A percentile compares a stretch with the other conserved stretches of the same genome.
These are phyloP conservation scores for Aspergillus sergii DNA, from an alignment of 2,329 filamentous ascomycete species.

Conservation along the genomic window DNA sequence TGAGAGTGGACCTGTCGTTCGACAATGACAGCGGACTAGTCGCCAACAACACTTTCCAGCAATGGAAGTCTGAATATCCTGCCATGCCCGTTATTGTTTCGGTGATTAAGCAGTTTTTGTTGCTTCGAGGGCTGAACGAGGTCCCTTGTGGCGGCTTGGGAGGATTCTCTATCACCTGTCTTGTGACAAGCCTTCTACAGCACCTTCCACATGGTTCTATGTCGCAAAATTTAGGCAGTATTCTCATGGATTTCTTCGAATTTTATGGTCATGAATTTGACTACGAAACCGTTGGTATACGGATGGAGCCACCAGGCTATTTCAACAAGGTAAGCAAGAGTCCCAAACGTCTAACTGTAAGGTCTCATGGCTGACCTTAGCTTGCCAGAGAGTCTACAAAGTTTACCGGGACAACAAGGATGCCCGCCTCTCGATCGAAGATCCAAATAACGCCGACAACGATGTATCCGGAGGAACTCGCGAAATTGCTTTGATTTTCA, in stretches of 20 bases:
- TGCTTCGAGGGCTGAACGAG: slow-evolving; percentile 89
- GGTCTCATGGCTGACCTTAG: slow-evolving; percentile 13
- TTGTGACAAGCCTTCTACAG: slow-evolving; percentile 87
- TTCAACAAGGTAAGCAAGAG: slow-evolving; percentile 67
- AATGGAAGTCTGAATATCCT: slow-evolving; percentile 79
- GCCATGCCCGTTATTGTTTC: slow-evolving; percentile 85
- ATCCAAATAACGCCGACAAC: slow-evolving; percentile 82
- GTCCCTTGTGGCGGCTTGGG: slow-evolving; percentile 89
- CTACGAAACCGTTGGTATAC: slow-evolving; percentile 69
- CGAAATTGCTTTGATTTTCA: slow-evolving; percentile 68
- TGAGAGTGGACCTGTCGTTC: slow-evolving; percentile 92
- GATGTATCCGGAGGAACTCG: slow-evolving; percentile 87
- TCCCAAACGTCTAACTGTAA: background rate
- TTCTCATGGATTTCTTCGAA: slow-evolving; percentile 85
- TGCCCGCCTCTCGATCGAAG: slow-evolving; percentile 80
- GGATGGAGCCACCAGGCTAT: slow-evolving; percentile 72
- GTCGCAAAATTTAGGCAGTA: slow-evolving; percentile 72
- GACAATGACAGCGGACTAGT: slow-evolving; percentile 82
- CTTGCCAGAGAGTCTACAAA: slow-evolving; percentile 38
- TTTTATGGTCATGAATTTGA: slow-evolving; percentile 86
- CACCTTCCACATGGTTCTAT: slow-evolving; percentile 71
- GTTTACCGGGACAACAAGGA: slow-evolving; percentile 58
- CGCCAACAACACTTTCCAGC: slow-evolving; percentile 77
- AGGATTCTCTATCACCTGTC: slow-evolving; percentile 90
- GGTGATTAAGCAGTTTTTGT: slow-evolving; percentile 87